phyloP scores from a whole-genome alignment of 2,329 filamentous ascomycete genomes.

The Calonectria hawksworthii region DNA sequence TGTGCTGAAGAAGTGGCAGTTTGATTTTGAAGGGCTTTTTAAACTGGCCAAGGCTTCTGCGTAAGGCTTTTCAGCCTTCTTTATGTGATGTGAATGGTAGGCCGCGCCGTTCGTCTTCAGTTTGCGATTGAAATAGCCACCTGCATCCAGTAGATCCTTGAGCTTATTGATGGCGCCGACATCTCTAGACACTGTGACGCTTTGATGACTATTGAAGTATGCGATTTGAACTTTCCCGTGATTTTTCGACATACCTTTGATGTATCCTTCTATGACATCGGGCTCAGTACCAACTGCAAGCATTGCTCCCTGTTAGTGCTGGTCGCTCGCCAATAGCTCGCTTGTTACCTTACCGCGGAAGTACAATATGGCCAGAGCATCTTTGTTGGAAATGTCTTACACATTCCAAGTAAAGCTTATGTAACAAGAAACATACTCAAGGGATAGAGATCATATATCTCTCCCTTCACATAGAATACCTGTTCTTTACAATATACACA shows the following conservation, averaged over 20 bases:
- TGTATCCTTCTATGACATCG: neutral
- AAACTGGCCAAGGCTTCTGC: neutral
- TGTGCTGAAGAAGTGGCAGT: neutral
- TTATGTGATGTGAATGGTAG: conserved; percentile 1
- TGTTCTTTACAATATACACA: no score
- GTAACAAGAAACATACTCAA: no score
- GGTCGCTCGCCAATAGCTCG: neutral
- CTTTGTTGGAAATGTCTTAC: no score
- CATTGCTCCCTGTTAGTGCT: neutral
- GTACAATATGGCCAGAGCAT: neutral
- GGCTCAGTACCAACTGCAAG: neutral
- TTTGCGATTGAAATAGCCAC: neutral
- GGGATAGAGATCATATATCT: no score
- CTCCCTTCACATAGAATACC: no score
- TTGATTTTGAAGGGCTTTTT: neutral
- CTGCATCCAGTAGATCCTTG: neutral
- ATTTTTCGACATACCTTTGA: neutral
- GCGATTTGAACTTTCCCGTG: neutral
- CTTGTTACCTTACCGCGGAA: neutral
- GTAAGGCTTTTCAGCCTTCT: neutral
- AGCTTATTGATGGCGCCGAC: neutral
- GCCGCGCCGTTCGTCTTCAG: neutral
- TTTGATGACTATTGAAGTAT: neutral
- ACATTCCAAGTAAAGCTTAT: no score
- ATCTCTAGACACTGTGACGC: neutral